These are phyloP conservation scores for Yamadazyma dushanensis DNA, from an alignment of 1,139 yeast species.

Conservation along the genomic window DNA sequence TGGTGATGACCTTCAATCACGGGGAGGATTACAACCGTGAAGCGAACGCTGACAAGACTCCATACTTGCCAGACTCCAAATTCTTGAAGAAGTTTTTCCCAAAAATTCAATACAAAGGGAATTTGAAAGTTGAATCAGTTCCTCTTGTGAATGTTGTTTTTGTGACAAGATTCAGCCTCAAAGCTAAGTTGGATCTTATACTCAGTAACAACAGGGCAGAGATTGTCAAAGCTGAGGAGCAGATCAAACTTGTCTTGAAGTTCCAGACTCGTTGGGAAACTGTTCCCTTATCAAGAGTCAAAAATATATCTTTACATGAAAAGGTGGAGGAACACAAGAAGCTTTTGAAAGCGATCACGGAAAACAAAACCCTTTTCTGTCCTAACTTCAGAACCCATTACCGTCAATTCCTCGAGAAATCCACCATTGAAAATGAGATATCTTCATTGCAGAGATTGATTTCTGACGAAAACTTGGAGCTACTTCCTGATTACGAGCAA, in stretches of 20 bases:
- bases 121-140: constrained; percentile 43
- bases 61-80: constrained; percentile 47
- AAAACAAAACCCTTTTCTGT: constrained; percentile 30
- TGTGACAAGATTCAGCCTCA: constrained; percentile 46
- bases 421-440: constrained; percentile 50
- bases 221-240: constrained; percentile 39
- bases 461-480: constrained; percentile 84
- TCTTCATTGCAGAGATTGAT: constrained; percentile 58
- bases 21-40: constrained; percentile 37
- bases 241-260: constrained; percentile 38
- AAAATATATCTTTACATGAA: constrained; percentile 56
- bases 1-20: constrained; percentile 46
- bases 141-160: constrained; percentile 51
- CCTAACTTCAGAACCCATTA: constrained; percentile 50
- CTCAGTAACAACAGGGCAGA: constrained; percentile 45
- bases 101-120: constrained; percentile 31
- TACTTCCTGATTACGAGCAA: constrained; percentile 92
- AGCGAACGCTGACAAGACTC: constrained; percentile 36
- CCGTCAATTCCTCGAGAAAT: constrained; percentile 46
- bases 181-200: constrained; percentile 41
- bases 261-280: constrained; percentile 51
- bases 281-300: constrained; percentile 39
- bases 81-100: constrained; percentile 30
- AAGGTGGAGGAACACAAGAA: constrained; percentile 45
- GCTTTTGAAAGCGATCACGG: constrained; percentile 34